Evolutionary conservation across 768 basidiomycete species (phyloP), one percentile per base, ranked within the genome.

Genomic region (Boletellus sp.): DNA sequence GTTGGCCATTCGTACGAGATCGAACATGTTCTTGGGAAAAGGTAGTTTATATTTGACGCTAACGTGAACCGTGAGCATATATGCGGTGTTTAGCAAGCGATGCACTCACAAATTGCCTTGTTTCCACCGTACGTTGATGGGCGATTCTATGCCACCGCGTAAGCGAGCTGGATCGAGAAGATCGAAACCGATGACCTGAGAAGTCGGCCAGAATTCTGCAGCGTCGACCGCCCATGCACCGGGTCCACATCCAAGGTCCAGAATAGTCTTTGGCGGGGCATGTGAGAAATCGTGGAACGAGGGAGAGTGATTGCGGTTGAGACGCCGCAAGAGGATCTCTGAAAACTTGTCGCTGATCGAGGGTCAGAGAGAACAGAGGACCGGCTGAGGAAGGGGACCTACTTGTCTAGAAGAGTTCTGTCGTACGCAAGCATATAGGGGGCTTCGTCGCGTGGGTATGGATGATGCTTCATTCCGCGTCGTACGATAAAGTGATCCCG

Each of bases 191-290:
- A 78, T 79, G 44, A 90, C 74, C 10, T 73, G 71, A 17, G 82
- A 75, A 6, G 68, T 59, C 19, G 73, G 78, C 89, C 89, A 92
- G n/a, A 67, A 59, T 19, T 62, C 70, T 3, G 85, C 79, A 4
- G 87, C 83, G 42, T 82, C 72, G 0, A 80, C 51, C 6, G 83
- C 72, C 90, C 90, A 92, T 42, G 77, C 61, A 0, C 88, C 87
- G 41, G 76, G 56, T 11, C 90, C 89, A 63, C 87, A 90, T 3
- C 90, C 90, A 12, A 92, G 67, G 59, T 91, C 89, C 7, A 92
- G 75, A 20, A 85, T 81, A 12, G 71, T 68, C 1, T 66, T 61
- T 1, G 87, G 84, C 1, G 74, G 72, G n/a, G 67, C 68, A 20
- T 73, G 72, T 32, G 71, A 61, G 52, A 75, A 78, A 51, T 76